Percentiles rank a stretch among this genome's conserved stretches.
phyloP scores from a whole-genome alignment of 768 basidiomycete species.

The Mycena capillaripes region DNA sequence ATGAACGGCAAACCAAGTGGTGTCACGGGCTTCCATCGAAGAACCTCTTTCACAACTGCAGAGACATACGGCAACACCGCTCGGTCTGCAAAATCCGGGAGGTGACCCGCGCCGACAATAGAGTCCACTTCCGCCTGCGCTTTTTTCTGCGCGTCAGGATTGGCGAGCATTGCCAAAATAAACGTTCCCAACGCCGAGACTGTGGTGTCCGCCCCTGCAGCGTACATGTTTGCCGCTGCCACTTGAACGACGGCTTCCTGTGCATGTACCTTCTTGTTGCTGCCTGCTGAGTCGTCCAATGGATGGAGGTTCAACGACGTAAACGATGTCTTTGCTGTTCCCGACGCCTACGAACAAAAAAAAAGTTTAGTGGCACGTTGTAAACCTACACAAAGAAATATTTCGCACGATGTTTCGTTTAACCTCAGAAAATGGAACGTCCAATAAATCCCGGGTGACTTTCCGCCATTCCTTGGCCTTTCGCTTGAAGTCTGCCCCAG shows the following conservation, averaged over 20 bases:
- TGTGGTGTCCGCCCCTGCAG: neutral
- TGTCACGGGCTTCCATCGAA: neutral
- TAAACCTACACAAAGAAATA: neutral
- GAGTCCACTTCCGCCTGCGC: neutral
- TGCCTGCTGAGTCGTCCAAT: neutral
- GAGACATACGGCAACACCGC: neutral
- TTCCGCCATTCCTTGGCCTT: constrained; percentile 50
- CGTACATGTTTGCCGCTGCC: neutral
- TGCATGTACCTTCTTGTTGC: neutral
- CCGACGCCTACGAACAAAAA: neutral
- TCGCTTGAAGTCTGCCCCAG: constrained; percentile 60
- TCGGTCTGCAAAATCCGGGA: neutral
- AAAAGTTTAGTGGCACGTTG: neutral
- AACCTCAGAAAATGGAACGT: constrained; percentile 54
- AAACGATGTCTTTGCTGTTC: neutral
- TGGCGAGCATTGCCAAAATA: neutral
- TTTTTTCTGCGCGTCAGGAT: neutral
- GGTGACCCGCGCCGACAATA: neutral
- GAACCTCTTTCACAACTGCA: neutral
- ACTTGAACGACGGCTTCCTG: neutral
- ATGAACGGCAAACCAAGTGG: constrained; percentile 13
- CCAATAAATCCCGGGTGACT: constrained; percentile 49
- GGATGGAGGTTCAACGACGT: neutral
- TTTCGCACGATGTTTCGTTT: constrained; percentile 48
- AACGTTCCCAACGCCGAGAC: neutral